Evolutionary conservation across 495 filamentous ascomycete genomes (phyloP), one percentile per base, ranked within the genome.

Genomic region (Clavariopsis aquatica): DNA sequence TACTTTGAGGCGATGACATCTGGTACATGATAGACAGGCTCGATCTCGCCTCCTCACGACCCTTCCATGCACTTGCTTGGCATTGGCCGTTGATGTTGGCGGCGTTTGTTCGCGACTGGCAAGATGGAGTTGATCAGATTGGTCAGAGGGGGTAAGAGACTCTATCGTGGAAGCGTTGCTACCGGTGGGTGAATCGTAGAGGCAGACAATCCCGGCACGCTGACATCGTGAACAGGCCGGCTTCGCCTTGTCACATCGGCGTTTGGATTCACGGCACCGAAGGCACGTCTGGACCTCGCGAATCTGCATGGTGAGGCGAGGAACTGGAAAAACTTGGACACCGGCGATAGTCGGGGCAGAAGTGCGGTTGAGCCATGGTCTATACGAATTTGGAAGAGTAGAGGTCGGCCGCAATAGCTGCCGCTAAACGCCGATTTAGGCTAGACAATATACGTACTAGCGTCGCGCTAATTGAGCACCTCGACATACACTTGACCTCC

Each of bases 1-100:
- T 26, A 62, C 49, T 23, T 62, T 62, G 10, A 62, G 58, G 19
- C 58, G 58, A 45, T 62, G 58, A 22, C 58, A 62, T 41, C 58
- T 46, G 24, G 28, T 62, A 38, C 58, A 62, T 20, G 58, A 62
- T 17, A 62, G 31, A 26, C 47, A 43, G 45, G 46, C 47, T 43
- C 58, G 26, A 10, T 52, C 31, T 20, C 58, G 46, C 15, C 31
- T 52, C 49, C 23, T 52, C 2, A 43, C 20, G 1, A 60, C 55
- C 41, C 23, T 57, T 3, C 20, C 31, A 31, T 28, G 26, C 17
- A n/a, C 3, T 17, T 17, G 15, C 24, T 15, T 36, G 15, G 28
- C 52, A 27, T 19, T 20, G 38, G 24, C 22, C 20, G 52, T 2
- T 15, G 24, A 15, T 10, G 27, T 22, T 15, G 27, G 28, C n/a